These are phyloP conservation scores for Verticillium tricorpus DNA, from an alignment of 2,329 filamentous ascomycete genomes.

Conservation along the genomic window DNA sequence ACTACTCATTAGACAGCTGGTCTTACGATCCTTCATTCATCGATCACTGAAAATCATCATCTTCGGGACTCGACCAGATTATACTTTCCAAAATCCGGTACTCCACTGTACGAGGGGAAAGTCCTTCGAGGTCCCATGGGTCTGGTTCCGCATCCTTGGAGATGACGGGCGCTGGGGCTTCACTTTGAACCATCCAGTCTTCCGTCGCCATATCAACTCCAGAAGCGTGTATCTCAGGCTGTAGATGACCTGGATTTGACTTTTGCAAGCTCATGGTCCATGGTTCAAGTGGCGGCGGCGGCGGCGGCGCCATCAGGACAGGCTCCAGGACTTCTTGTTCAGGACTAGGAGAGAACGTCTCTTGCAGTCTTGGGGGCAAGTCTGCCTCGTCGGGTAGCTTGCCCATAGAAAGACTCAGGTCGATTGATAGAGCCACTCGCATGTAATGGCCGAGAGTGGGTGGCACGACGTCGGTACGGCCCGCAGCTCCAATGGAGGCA, in stretches of 20 bases:
- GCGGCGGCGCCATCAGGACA: too few relatives aligned
- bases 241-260: background rate
- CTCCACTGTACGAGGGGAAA: background rate
- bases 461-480: background rate
- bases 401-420: background rate
- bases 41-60: too few relatives aligned
- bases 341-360: background rate
- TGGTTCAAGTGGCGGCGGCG: background rate
- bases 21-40: background rate
- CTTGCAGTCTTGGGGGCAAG: background rate
- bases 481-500: background rate
- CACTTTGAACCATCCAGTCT: background rate
- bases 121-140: background rate
- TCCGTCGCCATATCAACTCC: background rate
- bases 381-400: background rate
- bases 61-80: background rate
- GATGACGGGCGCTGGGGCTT: background rate
- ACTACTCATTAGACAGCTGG: background rate
- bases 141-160: background rate
- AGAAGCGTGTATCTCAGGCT: background rate
- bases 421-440: background rate
- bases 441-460: background rate
- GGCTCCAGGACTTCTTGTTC: background rate
- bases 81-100: slow-evolving; percentile 1
- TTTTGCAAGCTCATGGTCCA: background rate